Evolutionary conservation across 1,284 basidiomycete species (phyloP).

Genomic region (Ustilago lituana): DNA sequence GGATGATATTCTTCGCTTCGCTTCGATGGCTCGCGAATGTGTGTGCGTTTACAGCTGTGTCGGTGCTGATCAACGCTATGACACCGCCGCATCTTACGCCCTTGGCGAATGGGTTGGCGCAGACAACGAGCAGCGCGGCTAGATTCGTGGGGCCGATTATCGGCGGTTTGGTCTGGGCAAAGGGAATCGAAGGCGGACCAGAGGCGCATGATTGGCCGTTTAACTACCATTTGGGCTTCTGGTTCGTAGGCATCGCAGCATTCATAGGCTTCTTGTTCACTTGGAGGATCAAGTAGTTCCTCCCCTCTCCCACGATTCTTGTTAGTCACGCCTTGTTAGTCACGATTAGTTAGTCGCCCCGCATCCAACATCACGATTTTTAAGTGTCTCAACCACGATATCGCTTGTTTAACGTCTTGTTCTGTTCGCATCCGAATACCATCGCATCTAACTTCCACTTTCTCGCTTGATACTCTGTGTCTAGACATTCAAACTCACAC

Average conservation of each 20-base stretch:
- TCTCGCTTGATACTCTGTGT: not conserved
- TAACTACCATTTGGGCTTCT: slow-evolving; percentile 64
- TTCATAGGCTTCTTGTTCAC: slow-evolving; percentile 55
- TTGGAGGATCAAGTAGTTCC: slow-evolving; percentile 38
- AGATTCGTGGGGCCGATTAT: slow-evolving; percentile 68
- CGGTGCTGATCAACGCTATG: slow-evolving; percentile 68
- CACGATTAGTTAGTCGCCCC: no score
- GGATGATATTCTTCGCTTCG: slow-evolving; percentile 68
- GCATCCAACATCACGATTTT: no score
- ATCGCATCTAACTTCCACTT: no score
- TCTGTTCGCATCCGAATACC: no score
- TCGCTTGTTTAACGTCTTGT: no score
- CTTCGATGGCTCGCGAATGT: slow-evolving; percentile 68
- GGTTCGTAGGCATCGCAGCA: slow-evolving; percentile 57
- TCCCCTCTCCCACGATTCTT: not conserved
- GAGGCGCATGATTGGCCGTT: slow-evolving; percentile 54
- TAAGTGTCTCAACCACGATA: no score
- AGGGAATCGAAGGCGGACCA: slow-evolving; percentile 55
- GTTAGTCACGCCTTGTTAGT: no score
- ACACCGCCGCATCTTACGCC: slow-evolving; percentile 68
- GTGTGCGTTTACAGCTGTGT: slow-evolving; percentile 66
- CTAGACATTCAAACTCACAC: no score
- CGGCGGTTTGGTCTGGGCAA: slow-evolving; percentile 65
- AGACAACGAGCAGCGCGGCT: slow-evolving; percentile 67
- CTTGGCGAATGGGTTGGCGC: slow-evolving; percentile 69